These are phyloP conservation scores for Magnusiomyces suaveolens DNA, from an alignment of 1,139 yeast genomes.

Conservation along the genomic window DNA sequence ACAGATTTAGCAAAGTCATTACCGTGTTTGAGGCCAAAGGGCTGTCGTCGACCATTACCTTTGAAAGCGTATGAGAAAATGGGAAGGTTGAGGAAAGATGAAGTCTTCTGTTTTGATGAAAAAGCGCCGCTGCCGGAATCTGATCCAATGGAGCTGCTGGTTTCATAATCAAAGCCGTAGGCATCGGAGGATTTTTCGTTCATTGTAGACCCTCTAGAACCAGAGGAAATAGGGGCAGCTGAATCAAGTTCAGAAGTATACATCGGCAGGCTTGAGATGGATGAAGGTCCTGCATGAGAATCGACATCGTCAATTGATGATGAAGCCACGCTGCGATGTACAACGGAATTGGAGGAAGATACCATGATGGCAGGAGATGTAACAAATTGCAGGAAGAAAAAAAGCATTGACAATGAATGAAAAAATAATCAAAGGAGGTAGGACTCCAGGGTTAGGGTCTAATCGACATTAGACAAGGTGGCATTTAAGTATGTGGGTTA, in stretches of 20 bases:
- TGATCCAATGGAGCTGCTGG: background rate
- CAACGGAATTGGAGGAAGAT: background rate
- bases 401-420: too few species aligned
- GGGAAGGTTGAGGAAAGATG: background rate
- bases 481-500: too few species aligned
- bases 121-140: background rate
- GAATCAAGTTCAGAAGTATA: slow-evolving; percentile 4
- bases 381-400: too few species aligned
- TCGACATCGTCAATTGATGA: background rate
- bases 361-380: background rate
- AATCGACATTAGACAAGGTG: too few species aligned
- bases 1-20: too few species aligned
- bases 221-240: background rate
- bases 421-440: too few species aligned
- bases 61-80: background rate
- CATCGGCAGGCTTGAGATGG: slow-evolving; percentile 3
- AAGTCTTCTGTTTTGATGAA: background rate
- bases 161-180: background rate
- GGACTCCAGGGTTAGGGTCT: too few species aligned
- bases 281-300: background rate
- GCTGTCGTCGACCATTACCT: background rate
- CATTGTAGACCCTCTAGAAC: background rate
- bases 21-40: background rate
- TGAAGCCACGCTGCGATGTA: background rate
- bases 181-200: background rate